A percentile compares a stretch with the other conserved stretches of the same genome.
phyloP scores from a whole-genome alignment of 768 basidiomycete species.

The Amanita exitialis region DNA sequence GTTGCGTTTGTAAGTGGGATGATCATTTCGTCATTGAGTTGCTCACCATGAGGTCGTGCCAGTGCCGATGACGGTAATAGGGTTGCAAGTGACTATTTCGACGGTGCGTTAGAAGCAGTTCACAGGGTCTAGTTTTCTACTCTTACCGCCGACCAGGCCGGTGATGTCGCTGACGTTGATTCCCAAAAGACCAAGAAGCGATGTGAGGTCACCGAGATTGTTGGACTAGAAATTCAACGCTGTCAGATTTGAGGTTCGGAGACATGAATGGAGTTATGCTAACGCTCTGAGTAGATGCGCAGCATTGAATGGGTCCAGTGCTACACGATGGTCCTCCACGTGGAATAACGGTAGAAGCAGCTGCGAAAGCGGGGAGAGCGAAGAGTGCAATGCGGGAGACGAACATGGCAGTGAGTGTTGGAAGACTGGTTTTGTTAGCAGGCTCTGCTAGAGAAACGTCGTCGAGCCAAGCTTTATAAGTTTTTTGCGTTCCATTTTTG shows the following conservation, averaged over 20 bases:
- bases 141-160: conserved; percentile 1
- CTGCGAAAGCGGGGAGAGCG: conserved; percentile 2
- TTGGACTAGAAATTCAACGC: not conserved
- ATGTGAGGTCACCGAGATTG: not conserved
- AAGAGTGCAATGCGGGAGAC: not conserved
- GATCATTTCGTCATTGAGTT: not conserved
- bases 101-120: not conserved
- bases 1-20: not conserved
- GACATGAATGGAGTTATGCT: not conserved
- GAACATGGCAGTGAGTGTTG: not conserved
- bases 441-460: too few species aligned
- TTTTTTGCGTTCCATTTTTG: not conserved
- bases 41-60: not conserved
- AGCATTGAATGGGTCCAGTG: not conserved
- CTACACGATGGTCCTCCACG: not conserved
- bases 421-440: not conserved
- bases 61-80: not conserved
- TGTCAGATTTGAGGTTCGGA: not conserved
- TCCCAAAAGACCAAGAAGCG: not conserved
- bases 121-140: not conserved
- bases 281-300: not conserved
- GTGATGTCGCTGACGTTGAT: not conserved
- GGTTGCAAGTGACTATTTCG: not conserved
- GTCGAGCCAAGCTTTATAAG: not conserved
- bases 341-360: not conserved